Evolutionary conservation across 2,329 filamentous ascomycete genomes (phyloP).

Genomic region (Cucurbitaria berberidis): DNA sequence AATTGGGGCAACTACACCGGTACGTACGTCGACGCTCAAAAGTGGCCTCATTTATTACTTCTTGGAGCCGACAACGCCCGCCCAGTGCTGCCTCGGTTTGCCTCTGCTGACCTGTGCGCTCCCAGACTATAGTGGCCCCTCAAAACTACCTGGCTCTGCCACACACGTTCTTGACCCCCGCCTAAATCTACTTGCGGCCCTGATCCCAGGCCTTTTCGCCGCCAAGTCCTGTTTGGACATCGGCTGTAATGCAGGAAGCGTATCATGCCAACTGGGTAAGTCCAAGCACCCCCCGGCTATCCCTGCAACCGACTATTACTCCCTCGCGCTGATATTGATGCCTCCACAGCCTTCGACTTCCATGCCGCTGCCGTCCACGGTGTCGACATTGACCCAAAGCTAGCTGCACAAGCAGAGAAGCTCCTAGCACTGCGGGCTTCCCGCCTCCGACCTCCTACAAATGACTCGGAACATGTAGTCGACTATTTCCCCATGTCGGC

Average conservation of each 20-base stretch:
- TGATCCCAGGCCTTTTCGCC: conserved; percentile 44
- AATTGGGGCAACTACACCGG: conserved; percentile 44
- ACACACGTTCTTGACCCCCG: conserved; percentile 48
- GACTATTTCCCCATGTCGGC: conserved; percentile 49
- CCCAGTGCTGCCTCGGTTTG: conserved; percentile 19
- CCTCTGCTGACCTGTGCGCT: conserved; percentile 22
- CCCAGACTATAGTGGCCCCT: conserved; percentile 47
- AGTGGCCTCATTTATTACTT: conserved; percentile 14
- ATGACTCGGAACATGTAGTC: conserved; percentile 16
- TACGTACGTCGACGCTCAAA: conserved; percentile 23
- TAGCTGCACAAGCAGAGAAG: conserved; percentile 45
- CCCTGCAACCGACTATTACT: conserved; percentile 41
- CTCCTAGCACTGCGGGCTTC: conserved; percentile 47
- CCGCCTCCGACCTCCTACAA: conserved; percentile 36
- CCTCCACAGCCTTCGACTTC: conserved; percentile 46
- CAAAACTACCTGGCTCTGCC: conserved; percentile 43
- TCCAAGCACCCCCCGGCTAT: conserved; percentile 25
- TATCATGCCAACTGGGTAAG: conserved; percentile 49
- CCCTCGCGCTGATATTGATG: conserved; percentile 36
- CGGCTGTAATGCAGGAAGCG: conserved; percentile 49
- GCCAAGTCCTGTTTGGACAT: conserved; percentile 48
- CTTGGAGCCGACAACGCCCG: conserved; percentile 21
- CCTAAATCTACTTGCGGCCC: conserved; percentile 38
- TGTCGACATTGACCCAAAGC: conserved; percentile 48
- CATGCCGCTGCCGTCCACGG: conserved; percentile 46